Evolutionary conservation across 495 filamentous ascomycete species (phyloP).

Genomic region (Hamigera avellanea): DNA sequence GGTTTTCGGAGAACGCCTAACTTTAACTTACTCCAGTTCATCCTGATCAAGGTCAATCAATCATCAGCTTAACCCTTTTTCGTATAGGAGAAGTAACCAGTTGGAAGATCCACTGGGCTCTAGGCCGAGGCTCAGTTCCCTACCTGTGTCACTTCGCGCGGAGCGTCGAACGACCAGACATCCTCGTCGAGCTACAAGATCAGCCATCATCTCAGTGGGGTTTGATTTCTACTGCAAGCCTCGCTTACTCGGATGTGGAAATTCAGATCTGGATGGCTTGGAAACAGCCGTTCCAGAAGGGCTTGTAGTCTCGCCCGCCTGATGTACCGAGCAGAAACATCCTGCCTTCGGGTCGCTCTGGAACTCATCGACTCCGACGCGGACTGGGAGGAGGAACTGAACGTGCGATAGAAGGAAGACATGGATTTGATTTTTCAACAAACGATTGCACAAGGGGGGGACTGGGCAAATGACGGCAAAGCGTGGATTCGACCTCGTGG

Average conservation of each 20-base stretch:
- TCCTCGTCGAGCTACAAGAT: conserved; percentile 26
- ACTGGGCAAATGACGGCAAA: no score
- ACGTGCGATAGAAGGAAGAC: not conserved
- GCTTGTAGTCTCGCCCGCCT: conserved; percentile 16
- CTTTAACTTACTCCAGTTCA: conserved; percentile 23
- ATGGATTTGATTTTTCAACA: no score
- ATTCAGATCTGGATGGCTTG: conserved; percentile 15
- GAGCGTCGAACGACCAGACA: conserved; percentile 23
- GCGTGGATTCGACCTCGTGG: no score
- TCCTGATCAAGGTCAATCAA: conserved; percentile 8
- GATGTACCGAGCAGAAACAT: conserved; percentile 14
- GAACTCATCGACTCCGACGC: no score
- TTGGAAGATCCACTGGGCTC: no score
- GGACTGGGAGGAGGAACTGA: not conserved
- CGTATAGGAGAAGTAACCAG: not conserved
- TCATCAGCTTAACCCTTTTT: not conserved
- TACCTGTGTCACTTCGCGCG: conserved; percentile 18
- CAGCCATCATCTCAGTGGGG: no score
- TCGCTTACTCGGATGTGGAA: conserved; percentile 17
- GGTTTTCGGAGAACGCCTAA: conserved; percentile 3
- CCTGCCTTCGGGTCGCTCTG: not conserved
- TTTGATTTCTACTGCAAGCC: no score
- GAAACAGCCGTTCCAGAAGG: conserved; percentile 22
- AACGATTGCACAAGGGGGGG: no score
- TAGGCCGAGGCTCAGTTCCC: not conserved